A percentile compares a stretch with the other conserved stretches of the same genome.
Evolutionary conservation across 2,329 filamentous ascomycete genomes (phyloP).

Genomic region (Rugonectria rugulosa): DNA sequence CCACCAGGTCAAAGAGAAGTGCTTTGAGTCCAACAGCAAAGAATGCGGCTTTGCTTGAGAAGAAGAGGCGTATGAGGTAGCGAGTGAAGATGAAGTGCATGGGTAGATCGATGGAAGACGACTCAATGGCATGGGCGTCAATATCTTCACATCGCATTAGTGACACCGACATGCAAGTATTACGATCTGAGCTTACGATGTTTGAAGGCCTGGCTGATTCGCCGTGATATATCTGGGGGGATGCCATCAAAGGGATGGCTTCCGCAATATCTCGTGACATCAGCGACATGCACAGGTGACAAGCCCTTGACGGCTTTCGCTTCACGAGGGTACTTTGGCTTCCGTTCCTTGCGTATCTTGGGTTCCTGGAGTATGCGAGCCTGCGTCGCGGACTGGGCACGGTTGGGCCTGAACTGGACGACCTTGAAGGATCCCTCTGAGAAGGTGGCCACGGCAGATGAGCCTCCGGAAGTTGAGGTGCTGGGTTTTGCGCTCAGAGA

Average conservation of each 20-base stretch:
- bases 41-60: conserved; percentile 11
- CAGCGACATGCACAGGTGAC: not conserved
- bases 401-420: conserved; percentile 8
- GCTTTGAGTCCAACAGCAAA: conserved; percentile 11
- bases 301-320: not conserved
- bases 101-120: conserved; percentile 1
- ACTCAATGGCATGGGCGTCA: conserved; percentile 5
- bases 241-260: conserved; percentile 12
- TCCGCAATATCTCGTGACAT: not conserved
- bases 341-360: conserved; percentile 1
- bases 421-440: not conserved
- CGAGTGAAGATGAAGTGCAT: conserved; percentile 9
- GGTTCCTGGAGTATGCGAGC: not conserved
- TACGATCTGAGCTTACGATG: not conserved
- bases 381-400: not conserved
- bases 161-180: not conserved
- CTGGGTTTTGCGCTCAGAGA: not conserved
- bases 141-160: not conserved
- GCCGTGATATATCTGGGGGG: conserved; percentile 2
- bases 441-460: not conserved
- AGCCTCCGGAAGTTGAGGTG: not conserved
- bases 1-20: conserved; percentile 2
- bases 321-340: not conserved
- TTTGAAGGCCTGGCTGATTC: conserved; percentile 8
- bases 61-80: conserved; percentile 8